Conservation (phyloP, 1,284 basidiomycete species). For the Moesziomyces sp. region DNA sequence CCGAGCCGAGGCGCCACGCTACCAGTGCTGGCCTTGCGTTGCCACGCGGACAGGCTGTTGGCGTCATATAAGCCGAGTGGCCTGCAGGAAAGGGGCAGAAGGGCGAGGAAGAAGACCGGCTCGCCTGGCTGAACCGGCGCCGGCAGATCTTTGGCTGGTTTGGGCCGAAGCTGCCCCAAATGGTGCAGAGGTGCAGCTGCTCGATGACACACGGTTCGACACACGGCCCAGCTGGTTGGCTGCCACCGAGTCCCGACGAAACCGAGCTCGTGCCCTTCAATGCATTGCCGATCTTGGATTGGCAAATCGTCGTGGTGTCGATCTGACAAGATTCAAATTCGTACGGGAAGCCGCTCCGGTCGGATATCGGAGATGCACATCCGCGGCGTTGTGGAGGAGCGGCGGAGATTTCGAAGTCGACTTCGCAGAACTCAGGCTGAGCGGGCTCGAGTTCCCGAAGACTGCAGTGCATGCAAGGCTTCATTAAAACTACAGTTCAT, state of each 20-base stretch:
- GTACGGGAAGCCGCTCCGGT: neutral
- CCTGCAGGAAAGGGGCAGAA: too few species aligned
- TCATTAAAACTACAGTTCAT: too few species aligned
- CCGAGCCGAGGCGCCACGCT: neutral
- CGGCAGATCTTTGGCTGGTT: slow-evolving; percentile 10
- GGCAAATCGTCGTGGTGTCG: neutral
- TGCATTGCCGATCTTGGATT: slow-evolving; percentile 27
- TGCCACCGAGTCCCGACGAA: neutral
- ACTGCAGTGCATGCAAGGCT: too few species aligned
- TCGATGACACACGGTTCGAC: slow-evolving; percentile 32
- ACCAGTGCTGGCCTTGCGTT: too few species aligned
- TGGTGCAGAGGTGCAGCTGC: neutral
- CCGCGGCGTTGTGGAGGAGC: slow-evolving; percentile 1
- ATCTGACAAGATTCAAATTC: neutral
- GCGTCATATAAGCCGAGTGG: too few species aligned
- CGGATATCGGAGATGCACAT: neutral
- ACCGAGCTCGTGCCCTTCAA: neutral
- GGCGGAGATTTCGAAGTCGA: neutral
- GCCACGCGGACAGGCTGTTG: too few species aligned
- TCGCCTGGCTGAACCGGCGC: neutral
- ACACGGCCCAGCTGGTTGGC: neutral
- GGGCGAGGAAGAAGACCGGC: too few species aligned
- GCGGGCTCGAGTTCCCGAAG: too few species aligned
- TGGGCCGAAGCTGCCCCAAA: neutral
- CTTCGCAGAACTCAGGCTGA: neutral